phyloP scores from a whole-genome alignment of 2,329 filamentous ascomycete genomes.

The Sclerotinia sclerotiorum region DNA sequence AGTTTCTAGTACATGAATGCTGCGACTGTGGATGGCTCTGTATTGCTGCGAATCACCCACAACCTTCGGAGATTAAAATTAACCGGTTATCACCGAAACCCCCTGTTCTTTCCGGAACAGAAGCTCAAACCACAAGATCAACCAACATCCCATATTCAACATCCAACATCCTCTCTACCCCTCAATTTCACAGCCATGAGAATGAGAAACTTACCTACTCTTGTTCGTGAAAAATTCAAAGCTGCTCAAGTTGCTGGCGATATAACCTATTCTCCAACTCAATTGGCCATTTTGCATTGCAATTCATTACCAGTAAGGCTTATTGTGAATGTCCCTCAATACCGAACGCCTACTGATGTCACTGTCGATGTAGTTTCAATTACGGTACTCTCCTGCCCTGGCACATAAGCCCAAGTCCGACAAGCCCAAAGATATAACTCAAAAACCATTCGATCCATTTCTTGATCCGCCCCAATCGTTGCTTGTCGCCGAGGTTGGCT shows the following conservation, averaged over 20 bases:
- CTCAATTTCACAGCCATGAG: not conserved
- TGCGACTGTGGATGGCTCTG: not conserved
- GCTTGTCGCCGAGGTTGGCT: constrained; percentile 54
- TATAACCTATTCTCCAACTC: constrained; percentile 38
- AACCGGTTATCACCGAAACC: not conserved
- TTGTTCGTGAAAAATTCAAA: constrained; percentile 37
- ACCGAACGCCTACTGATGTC: constrained; percentile 3
- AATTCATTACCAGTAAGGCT: constrained; percentile 35
- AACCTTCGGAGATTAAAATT: not conserved
- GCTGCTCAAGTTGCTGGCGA: constrained; percentile 35
- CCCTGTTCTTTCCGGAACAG: not conserved
- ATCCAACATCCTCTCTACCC: not conserved
- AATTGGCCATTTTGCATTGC: constrained; percentile 36
- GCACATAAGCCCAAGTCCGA: constrained; percentile 62
- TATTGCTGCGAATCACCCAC: too few relatives aligned
- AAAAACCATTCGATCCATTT: constrained; percentile 60
- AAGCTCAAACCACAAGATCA: not conserved
- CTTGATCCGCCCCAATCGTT: constrained; percentile 55
- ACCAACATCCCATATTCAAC: not conserved
- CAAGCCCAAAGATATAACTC: constrained; percentile 33
- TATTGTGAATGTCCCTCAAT: not conserved
- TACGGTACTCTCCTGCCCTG: constrained; percentile 68
- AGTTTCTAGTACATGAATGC: not conserved
- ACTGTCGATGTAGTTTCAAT: constrained; percentile 59
- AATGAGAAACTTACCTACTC: constrained; percentile 33